Conservation (phyloP, 2,329 filamentous ascomycete species). For the Teratosphaeria epicoccoides region DNA sequence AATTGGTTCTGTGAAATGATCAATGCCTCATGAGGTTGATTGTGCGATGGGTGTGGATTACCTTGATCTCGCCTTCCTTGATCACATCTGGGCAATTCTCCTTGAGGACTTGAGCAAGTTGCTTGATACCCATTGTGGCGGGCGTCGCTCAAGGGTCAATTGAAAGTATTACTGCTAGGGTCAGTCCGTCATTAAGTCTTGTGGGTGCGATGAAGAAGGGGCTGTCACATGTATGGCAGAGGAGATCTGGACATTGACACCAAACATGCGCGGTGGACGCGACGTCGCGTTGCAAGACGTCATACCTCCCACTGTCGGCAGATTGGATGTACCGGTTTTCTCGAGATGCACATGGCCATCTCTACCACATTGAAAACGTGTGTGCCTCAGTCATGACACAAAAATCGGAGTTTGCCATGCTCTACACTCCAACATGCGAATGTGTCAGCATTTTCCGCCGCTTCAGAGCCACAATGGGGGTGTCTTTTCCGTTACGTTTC, state of each 20-base stretch:
- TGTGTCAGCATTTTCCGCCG: neutral
- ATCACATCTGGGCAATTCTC: conserved; percentile 81
- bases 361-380: neutral
- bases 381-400: too few species aligned
- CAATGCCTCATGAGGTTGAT: neutral
- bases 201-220: too few species aligned
- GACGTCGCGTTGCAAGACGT: neutral
- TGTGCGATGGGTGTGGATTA: neutral
- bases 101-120: conserved; percentile 29
- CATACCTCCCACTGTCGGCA: too few species aligned
- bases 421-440: neutral
- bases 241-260: neutral
- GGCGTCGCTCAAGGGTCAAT: too few species aligned
- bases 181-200: too few species aligned
- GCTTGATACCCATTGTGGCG: conserved; percentile 11
- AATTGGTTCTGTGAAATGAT: conserved; percentile 49
- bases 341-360: too few species aligned
- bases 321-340: too few species aligned
- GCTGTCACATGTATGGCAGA: neutral
- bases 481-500: neutral
- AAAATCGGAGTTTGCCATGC: too few species aligned
- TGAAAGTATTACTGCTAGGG: too few species aligned
- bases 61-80: conserved; percentile 94
- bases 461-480: neutral
- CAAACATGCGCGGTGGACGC: neutral